Evolutionary conservation across 306 rosid genomes (phyloP).

Genomic region (Medicago lupulina): DNA sequence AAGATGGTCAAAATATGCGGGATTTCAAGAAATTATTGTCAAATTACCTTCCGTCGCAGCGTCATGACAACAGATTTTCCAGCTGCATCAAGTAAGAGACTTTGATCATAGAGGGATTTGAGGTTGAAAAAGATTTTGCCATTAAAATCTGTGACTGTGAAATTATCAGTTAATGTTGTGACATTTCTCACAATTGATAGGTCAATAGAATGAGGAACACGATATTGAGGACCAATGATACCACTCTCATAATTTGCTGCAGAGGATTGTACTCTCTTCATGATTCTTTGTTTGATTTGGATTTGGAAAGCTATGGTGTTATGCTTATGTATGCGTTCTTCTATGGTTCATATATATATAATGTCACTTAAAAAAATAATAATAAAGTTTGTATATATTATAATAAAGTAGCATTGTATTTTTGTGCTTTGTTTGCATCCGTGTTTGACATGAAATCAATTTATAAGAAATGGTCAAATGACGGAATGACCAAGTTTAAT

Average conservation of each 20-base stretch:
- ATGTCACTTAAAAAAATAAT: too few relatives aligned
- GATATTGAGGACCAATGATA: constrained; percentile 58
- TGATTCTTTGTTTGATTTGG: not conserved
- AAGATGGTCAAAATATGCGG: not conserved
- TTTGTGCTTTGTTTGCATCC: not conserved
- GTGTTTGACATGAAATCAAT: not conserved
- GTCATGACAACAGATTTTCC: constrained; percentile 53
- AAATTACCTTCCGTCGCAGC: constrained; percentile 48
- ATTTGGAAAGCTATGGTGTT: not conserved
- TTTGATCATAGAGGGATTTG: constrained; percentile 51
- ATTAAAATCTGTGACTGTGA: constrained; percentile 54
- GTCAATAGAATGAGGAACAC: constrained; percentile 50
- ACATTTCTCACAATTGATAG: constrained; percentile 52
- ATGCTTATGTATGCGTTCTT: not conserved
- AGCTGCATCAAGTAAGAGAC: constrained; percentile 53
- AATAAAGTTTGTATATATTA: not conserved
- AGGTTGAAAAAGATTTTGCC: constrained; percentile 58
- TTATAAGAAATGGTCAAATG: constrained; percentile 4
- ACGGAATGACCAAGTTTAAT: not conserved
- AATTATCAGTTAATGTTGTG: constrained; percentile 44
- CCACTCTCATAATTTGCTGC: not conserved
- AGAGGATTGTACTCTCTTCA: constrained; percentile 15
- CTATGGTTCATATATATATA: not conserved
- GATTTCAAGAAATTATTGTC: not conserved
- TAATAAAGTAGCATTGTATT: constrained; percentile 11